Evolutionary conservation across 306 rosid species (phyloP).

Genomic region (Acacia acuminata): DNA sequence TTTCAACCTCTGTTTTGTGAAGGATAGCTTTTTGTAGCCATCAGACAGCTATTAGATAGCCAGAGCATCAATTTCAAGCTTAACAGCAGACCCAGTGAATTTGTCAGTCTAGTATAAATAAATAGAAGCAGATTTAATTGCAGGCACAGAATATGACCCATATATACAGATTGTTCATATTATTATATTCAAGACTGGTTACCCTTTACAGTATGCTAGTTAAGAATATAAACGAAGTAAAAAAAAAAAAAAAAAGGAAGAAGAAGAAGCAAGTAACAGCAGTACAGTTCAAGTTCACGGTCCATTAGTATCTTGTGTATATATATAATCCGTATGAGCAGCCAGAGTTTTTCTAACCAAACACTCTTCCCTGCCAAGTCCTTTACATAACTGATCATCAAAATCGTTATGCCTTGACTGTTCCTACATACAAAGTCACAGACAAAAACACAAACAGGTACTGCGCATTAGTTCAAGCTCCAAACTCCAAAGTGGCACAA

Average conservation of each 20-base stretch:
- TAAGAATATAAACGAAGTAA: not conserved
- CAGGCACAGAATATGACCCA: not conserved
- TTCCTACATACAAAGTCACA: conserved; percentile 23
- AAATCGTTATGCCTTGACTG: conserved; percentile 33
- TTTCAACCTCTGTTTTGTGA: not conserved
- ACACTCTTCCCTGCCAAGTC: conserved; percentile 46
- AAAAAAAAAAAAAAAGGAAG: too few relatives aligned
- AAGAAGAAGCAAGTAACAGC: not conserved
- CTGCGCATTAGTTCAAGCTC: not conserved
- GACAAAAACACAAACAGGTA: not conserved
- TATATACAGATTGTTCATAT: not conserved
- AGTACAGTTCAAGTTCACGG: conserved; percentile 34
- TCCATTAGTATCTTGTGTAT: conserved; percentile 49
- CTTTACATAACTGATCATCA: conserved; percentile 44
- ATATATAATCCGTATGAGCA: conserved; percentile 65
- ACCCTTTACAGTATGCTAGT: conserved; percentile 12
- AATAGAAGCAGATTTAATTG: not conserved
- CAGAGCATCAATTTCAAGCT: not conserved
- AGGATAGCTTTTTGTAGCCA: not conserved
- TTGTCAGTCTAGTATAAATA: not conserved
- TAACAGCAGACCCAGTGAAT: not conserved
- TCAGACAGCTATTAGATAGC: not conserved
- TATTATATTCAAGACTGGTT: conserved; percentile 2
- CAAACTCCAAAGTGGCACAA: not conserved
- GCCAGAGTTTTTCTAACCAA: conserved; percentile 46